A percentile compares a stretch with the other conserved stretches of the same genome.
phyloP scores from a whole-genome alignment of 139 green algal genomes.

The Zygnema cylindricum region DNA sequence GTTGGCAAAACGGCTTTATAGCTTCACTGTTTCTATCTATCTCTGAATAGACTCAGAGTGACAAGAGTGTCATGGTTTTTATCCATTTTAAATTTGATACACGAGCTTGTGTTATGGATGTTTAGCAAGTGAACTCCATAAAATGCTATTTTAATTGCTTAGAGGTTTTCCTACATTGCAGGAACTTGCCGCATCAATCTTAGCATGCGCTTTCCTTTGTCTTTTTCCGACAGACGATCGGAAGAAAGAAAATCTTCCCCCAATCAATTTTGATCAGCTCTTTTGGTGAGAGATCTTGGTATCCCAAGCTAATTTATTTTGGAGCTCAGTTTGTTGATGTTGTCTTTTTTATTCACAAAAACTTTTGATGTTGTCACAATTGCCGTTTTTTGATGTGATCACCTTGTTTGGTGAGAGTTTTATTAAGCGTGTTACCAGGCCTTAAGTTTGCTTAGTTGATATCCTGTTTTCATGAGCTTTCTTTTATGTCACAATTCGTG shows the following conservation, averaged over 20 bases:
- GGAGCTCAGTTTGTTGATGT: neutral
- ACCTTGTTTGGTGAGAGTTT: neutral
- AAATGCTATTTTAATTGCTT: neutral
- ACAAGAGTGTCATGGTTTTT: neutral
- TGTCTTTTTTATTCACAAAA: neutral
- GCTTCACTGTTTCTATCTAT: neutral
- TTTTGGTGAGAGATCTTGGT: conserved; percentile 20
- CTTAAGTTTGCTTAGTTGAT: neutral
- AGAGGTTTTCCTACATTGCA: too few species aligned
- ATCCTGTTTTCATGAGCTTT: neutral
- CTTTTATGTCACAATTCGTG: neutral
- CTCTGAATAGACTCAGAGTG: neutral
- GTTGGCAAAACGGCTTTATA: neutral
- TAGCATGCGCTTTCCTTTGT: conserved; percentile 47
- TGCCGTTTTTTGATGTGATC: neutral
- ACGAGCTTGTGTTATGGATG: neutral
- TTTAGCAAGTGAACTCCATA: neutral
- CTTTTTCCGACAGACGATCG: conserved; percentile 21
- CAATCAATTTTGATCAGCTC: conserved; percentile 51
- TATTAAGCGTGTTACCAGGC: neutral
- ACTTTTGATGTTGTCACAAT: neutral
- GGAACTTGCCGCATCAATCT: conserved; percentile 45
- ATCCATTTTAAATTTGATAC: neutral
- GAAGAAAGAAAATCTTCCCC: conserved; percentile 26
- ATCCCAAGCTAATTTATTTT: neutral